Evolutionary conservation across 2,329 filamentous ascomycete species (phyloP), one percentile per base, ranked within the genome.

Genomic region (Plectosphaerella sp.): DNA sequence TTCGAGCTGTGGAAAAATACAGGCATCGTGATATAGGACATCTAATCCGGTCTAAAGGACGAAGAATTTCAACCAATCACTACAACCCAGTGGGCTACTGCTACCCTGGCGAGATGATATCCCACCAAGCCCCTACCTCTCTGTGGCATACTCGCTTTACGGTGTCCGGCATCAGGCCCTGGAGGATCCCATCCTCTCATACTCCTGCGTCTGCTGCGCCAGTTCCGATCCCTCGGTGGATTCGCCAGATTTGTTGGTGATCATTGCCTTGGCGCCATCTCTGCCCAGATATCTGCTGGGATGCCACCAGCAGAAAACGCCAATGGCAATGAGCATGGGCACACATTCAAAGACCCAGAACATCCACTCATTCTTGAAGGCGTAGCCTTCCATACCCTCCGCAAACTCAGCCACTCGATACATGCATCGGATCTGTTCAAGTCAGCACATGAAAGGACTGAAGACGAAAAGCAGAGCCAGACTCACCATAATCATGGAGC

Each of bases 381-480:
- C 64, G 57, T 81, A 81, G 15, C 72, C 69, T 7, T 77, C 63
- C n/a, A 73, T 74, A 0, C 77, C 78, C 36, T 78, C 68, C 0
- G 73, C 72, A 54, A 80, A 80, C 56, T 82, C 77, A 47, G 77
- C 68, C 4, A 77, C 71, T n/a, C 77, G 72, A 54, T 77, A 82
- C 25, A 79, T 67, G n/a, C 73, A 78, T 14, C 77, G 75, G 4
- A 78, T 55, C 65, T 79, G n/a, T 20, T 35, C 1, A 41, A 7
- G 16, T 41, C 37, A 41, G 11, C 28, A 33, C 14, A 8, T 22
- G 53, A 25, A 59, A 20, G 22, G 6, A 2, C 5, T 0, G 15
- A 11, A 9, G 50, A 33, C 16, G n/a, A 8, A 2, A 2, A 3
- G 11, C 41, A 7, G 41, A 10, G 8, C 2, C 1, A 4, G 15